Conservation (phyloP, 1,139 yeast genomes). For the Lodderomyces jiufengensis region DNA sequence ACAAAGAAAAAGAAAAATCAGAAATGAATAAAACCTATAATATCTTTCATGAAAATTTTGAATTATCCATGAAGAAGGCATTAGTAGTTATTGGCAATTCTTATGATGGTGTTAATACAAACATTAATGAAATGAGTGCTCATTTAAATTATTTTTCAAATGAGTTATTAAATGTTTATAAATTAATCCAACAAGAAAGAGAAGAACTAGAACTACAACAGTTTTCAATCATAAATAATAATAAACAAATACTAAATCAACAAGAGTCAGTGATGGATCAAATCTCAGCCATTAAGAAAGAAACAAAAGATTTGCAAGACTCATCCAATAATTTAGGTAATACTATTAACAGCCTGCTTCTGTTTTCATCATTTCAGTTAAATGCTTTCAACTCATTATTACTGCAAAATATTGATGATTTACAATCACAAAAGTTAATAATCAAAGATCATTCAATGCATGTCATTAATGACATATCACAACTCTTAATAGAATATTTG, state of each 20-base stretch:
- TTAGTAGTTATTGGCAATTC: conserved; percentile 8
- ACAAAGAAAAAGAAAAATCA: conserved; percentile 6
- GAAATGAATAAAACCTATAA: conserved; percentile 12
- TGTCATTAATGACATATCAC: neutral
- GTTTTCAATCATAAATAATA: conserved; percentile 1
- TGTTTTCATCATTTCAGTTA: neutral
- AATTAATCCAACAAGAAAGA: conserved; percentile 1
- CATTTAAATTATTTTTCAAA: conserved; percentile 11
- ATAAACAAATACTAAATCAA: conserved; percentile 4
- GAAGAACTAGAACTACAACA: conserved; percentile 6
- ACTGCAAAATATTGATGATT: conserved; percentile 1
- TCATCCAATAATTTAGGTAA: neutral
- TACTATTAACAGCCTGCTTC: neutral
- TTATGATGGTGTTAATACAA: conserved; percentile 12
- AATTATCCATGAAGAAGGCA: conserved; percentile 13
- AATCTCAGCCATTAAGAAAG: neutral
- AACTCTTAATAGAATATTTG: conserved; percentile 3
- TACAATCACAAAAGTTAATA: neutral
- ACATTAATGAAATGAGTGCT: conserved; percentile 8
- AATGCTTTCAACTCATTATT: neutral
- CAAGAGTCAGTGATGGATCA: conserved; percentile 2
- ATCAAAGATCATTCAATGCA: neutral
- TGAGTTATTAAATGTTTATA: conserved; percentile 7
- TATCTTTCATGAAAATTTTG: conserved; percentile 14
- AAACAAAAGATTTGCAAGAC: neutral